Evolutionary conservation across 768 basidiomycete genomes (phyloP).

Genomic region (Calocybe cyanea): DNA sequence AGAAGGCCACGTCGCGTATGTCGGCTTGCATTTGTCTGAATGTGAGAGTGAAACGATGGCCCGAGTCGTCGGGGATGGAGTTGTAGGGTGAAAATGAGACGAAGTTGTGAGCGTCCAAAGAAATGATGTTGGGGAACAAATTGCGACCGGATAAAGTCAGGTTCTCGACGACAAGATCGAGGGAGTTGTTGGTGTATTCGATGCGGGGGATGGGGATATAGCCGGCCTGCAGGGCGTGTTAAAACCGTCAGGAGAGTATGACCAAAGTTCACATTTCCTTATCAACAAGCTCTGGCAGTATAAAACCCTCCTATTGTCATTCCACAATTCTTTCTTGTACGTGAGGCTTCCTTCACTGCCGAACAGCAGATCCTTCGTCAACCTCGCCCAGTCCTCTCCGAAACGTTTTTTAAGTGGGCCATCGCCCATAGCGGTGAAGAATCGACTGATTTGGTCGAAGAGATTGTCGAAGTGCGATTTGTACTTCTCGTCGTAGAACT

Average conservation of each 20-base stretch:
- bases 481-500: slow-evolving; percentile 69
- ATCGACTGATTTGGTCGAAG: slow-evolving; percentile 63
- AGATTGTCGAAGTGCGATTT: slow-evolving; percentile 77
- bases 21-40: slow-evolving; percentile 89
- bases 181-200: slow-evolving; percentile 84
- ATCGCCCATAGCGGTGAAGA: slow-evolving; percentile 81
- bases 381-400: slow-evolving; percentile 76
- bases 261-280: too few species aligned
- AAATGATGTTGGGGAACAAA: slow-evolving; percentile 78
- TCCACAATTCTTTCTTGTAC: slow-evolving; percentile 89
- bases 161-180: slow-evolving; percentile 94
- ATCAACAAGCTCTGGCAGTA: slow-evolving; percentile 74
- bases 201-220: slow-evolving; percentile 90
- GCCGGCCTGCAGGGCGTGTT: slow-evolving; percentile 66
- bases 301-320: slow-evolving; percentile 80
- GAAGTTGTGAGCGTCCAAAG: slow-evolving; percentile 75
- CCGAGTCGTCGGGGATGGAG: slow-evolving; percentile 49
- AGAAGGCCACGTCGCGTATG: slow-evolving; percentile 91
- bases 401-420: slow-evolving; percentile 80
- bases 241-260: too few species aligned
- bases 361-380: slow-evolving; percentile 83
- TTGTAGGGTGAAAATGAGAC: slow-evolving; percentile 83
- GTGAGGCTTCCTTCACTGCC: slow-evolving; percentile 73
- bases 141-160: slow-evolving; percentile 85
- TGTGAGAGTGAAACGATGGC: slow-evolving; percentile 72